Evolutionary conservation across 108 stramenopile genomes (phyloP), one percentile per base, ranked within the genome.

Genomic region (Parietichytrium sp.): DNA sequence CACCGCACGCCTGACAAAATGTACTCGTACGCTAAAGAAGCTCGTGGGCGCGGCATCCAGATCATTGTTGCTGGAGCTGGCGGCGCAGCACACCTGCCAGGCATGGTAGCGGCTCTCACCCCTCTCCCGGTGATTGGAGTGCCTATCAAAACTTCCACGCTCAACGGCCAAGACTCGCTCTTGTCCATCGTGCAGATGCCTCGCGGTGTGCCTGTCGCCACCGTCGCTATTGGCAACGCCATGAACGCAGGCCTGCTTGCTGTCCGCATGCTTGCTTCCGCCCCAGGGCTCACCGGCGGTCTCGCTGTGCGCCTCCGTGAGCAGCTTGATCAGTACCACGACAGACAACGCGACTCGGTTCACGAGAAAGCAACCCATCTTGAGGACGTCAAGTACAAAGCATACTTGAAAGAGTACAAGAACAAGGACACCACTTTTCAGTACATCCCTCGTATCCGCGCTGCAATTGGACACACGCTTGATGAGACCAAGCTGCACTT

Each of bases 151-250:
- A 97, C 97, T 3, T 95, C 95, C 8, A 96, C 96, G 6, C 87
- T 99, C 48, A 96, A 93, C 82, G 98, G 98, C 8, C 92, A 96
- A 51, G 98, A 99, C 82, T 96, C 95, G 15, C 85, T 99, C 31
- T 90, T 95, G 83, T 95, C 94, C 78, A 98, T 99, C 84, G 96
- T 97, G 12, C 98, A 99, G 89, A 99, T 99, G 97, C 98, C 98
- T 7, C 84, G 96, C 18, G 98, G 98, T 27, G 90, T 99, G 18
- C 98, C 98, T 13, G 96, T 97, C 38, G 98, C 98, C 7, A 99
- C 98, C n/a, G 96, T 99, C 3, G 98, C 95, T n/a, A 97, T 99
- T 83, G 98, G 96, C 26, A 99, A 97, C 87, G 95, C 96, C 38
- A 93, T 87, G 86, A 99, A 99, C 88, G 97, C 97, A 1, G 98